Base-by-base conservation (phyloP, 164 flowering plant genomes). In the Echeveria elegans region DNA sequence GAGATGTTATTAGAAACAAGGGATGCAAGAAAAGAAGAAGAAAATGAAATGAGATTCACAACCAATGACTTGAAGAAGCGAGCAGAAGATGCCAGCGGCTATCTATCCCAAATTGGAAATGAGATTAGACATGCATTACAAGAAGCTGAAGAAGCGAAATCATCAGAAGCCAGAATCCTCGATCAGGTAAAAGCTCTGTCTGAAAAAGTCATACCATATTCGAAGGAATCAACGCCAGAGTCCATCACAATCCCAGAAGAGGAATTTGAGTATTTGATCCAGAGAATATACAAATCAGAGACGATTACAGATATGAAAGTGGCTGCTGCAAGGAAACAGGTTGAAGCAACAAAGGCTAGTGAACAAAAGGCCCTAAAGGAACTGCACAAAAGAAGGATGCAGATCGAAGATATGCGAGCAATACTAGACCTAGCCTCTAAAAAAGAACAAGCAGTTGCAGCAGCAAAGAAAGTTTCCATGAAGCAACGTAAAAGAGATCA, bases 261-360 rank as follows among this genome's bases (percentile, higher is more conserved):
- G 28, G 59, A 53, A 53, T 53, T 53, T 8, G 59, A 53, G 59
- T 53, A 53, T 53, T 24, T 53, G 59, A 53, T 53, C 59, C 59
- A 53, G 14, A 23, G 59, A 53, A 26, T 53, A 8, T 24, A 53
- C 59, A 24, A 53, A 24, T 9, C 59, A 53, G 59, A 53, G 14
- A 24, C 59, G 24, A 24, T 53, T 11, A 53, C 30, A 53, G 59
- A 53, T 23, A 53, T 53, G 28, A 24, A 53, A 53, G 59, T 53
- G 29, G 28, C 59, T 24, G 59, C 30, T 26, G 28, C 29, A 3
- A 53, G 59, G 30, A 29, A 53, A 53, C 59, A 24, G 59, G 24
- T 53, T 15, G 30, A 53, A 24, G 29, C 59, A 53, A 29, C 59
- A 53, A 53, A 53, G 59, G 59, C 29, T 24, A 53, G 29, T 53